A percentile compares a stretch with the other conserved stretches of the same genome.
Evolutionary conservation across 805 yeast species (phyloP).

Genomic region (Candida qinlingensis): DNA sequence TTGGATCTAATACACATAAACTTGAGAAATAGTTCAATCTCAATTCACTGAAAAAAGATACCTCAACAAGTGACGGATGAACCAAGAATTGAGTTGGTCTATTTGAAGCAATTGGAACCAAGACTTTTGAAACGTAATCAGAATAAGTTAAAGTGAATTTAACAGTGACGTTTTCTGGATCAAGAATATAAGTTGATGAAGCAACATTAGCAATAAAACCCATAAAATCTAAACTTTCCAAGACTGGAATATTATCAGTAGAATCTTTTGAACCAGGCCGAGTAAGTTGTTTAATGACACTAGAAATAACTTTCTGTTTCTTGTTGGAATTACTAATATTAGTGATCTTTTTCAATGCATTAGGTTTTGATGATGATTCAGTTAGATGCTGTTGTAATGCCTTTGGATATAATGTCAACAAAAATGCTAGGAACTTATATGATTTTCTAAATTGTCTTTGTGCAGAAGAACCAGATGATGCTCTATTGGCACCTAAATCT

Average conservation of each 20-base stretch:
- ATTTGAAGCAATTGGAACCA: slow-evolving; percentile 20
- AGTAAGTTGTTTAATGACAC: slow-evolving; percentile 16
- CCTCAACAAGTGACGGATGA: slow-evolving; percentile 15
- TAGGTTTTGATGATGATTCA: slow-evolving; percentile 6
- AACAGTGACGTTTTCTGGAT: slow-evolving; percentile 25
- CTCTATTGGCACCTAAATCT: slow-evolving; percentile 18
- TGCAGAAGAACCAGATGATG: slow-evolving; percentile 4
- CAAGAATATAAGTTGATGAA: slow-evolving; percentile 23
- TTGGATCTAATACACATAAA: slow-evolving; percentile 20
- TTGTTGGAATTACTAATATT: slow-evolving; percentile 16
- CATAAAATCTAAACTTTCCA: slow-evolving; percentile 28
- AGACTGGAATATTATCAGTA: slow-evolving; percentile 17
- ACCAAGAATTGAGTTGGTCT: slow-evolving; percentile 13
- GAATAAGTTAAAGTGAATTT: slow-evolving; percentile 23
- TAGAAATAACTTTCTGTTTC: slow-evolving; percentile 19
- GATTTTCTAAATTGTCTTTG: slow-evolving; percentile 25
- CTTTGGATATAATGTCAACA: slow-evolving; percentile 30
- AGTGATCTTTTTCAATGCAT: slow-evolving; percentile 20
- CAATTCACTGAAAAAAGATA: slow-evolving; percentile 23
- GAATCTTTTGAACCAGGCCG: slow-evolving; percentile 15
- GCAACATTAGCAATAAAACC: slow-evolving; percentile 30
- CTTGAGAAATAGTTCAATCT: slow-evolving; percentile 26
- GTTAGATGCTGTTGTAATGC: slow-evolving; percentile 24
- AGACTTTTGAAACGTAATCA: slow-evolving; percentile 16
- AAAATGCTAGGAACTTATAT: slow-evolving; percentile 29